Conservation (phyloP, 495 filamentous ascomycete species). For the Penicillium roqueforti region DNA sequence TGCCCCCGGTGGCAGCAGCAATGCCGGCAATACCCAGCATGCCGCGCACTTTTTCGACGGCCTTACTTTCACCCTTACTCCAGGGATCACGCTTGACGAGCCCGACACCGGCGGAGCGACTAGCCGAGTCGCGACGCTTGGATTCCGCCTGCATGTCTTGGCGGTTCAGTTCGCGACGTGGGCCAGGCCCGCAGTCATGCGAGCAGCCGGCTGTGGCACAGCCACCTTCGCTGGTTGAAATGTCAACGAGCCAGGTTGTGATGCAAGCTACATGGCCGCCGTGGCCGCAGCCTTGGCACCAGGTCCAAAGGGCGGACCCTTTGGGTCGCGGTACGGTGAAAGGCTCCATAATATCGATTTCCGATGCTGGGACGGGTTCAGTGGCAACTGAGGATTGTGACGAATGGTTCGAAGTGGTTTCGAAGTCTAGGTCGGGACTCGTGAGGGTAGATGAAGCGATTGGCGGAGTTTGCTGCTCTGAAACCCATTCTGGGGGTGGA, state of each 20-base stretch:
- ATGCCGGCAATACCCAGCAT: slow-evolving; percentile 39
- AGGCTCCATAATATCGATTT: slow-evolving; percentile 18
- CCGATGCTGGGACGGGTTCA: slow-evolving; percentile 27
- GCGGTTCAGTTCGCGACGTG: slow-evolving; percentile 48
- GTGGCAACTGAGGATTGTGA: slow-evolving; percentile 31
- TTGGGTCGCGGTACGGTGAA: slow-evolving; percentile 27
- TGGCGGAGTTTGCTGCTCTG: slow-evolving; percentile 19
- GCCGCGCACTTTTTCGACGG: slow-evolving; percentile 46
- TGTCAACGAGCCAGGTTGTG: slow-evolving; percentile 57
- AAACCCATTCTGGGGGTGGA: slow-evolving; percentile 49
- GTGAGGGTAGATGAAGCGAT: slow-evolving; percentile 13
- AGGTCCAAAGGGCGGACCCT: slow-evolving; percentile 54
- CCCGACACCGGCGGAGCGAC: slow-evolving; percentile 32
- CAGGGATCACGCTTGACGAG: slow-evolving; percentile 44
- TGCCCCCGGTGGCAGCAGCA: slow-evolving; percentile 21
- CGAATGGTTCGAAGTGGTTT: slow-evolving; percentile 24
- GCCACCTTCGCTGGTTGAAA: slow-evolving; percentile 58
- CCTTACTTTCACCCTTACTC: slow-evolving; percentile 41
- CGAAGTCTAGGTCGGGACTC: slow-evolving; percentile 15
- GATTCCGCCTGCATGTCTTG: slow-evolving; percentile 31
- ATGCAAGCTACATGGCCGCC: slow-evolving; percentile 70
- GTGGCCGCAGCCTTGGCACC: slow-evolving; percentile 71
- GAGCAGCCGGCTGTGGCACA: slow-evolving; percentile 71
- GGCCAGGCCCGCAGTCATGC: slow-evolving; percentile 66
- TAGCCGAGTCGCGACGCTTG: slow-evolving; percentile 36